Evolutionary conservation across 179 eudicot species (phyloP), one percentile per base, ranked within the genome.

Genomic region (Silene coronaria): DNA sequence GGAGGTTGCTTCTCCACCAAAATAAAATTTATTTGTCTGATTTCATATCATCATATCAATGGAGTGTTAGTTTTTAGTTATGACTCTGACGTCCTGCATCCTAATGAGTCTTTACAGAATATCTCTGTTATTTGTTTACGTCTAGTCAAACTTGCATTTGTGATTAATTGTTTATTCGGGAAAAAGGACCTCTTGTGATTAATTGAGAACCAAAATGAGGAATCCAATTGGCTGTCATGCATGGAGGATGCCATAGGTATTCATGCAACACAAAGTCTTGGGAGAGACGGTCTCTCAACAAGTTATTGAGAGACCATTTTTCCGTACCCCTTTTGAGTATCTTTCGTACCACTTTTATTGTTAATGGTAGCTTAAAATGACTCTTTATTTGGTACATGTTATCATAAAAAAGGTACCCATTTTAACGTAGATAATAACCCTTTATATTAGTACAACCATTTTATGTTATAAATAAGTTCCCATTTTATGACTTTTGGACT

Each of bases 1-100:
- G 42, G 62, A 67, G 22, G 57, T 79, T 42, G 57, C 27, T 75
- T 26, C 22, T 23, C 61, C 68, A 57, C 64, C 46, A 45, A 67
- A 79, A 67, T 38, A 12, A 16, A 42, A 11, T 55, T 42, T 48
- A 46, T 16, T 17, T 57, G n/a, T 69, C 17, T 53, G 71, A 57
- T 62, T 75, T 23, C 17, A 38, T 7, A 70, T 12, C 21, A 42
- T n/a, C n/a, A n/a, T n/a, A 69, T 70, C 68, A 4, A 63, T 68
- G 74, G 11, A 64, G 27, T 46, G 1, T 26, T 32, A 32, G 36
- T 36, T 24, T 38, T 63, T 36, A 27, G 67, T 63, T 63, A 14
- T 17, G 23, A 24, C 27, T 30, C 8, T 61, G 34, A 71, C 16
- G 26, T 61, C 26, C 45, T 17, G 19, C 51, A 23, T 28, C 8